Evolutionary conservation across 495 filamentous ascomycete species (phyloP).

Genomic region (Pseudevernia furfuracea): DNA sequence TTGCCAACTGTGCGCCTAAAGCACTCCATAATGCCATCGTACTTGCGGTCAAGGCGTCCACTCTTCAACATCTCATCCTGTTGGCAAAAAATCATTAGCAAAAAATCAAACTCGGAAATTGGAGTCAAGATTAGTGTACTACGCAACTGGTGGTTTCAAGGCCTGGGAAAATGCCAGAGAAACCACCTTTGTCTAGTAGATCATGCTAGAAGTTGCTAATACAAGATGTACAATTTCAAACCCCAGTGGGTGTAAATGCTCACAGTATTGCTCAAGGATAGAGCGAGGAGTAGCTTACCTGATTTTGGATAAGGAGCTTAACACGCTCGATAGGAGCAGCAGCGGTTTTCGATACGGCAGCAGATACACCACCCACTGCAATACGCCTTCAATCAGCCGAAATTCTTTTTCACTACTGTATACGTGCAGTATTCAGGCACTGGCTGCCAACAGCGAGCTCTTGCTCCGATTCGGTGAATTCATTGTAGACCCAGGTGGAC

Average conservation of each 20-base stretch:
- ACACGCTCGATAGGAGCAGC: slow-evolving; percentile 99
- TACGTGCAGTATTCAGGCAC: neutral
- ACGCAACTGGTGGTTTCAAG: neutral
- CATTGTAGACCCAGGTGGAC: neutral
- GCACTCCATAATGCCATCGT: slow-evolving; percentile 89
- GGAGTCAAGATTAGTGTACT: neutral
- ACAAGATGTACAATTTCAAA: neutral
- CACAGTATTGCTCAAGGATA: neutral
- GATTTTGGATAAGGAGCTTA: slow-evolving; percentile 99
- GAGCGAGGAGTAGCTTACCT: slow-evolving; percentile 56
- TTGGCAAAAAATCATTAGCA: slow-evolving; percentile 23
- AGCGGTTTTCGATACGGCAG: slow-evolving; percentile 99
- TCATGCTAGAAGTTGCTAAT: neutral
- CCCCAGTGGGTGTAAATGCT: neutral
- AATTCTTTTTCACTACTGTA: slow-evolving; percentile 16
- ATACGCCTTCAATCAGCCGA: slow-evolving; percentile 27
- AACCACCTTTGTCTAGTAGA: neutral
- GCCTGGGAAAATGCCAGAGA: neutral
- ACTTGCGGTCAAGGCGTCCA: slow-evolving; percentile 96
- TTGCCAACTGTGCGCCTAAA: slow-evolving; percentile 78
- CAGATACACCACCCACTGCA: slow-evolving; percentile 97
- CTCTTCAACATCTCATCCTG: slow-evolving; percentile 99
- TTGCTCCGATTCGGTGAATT: neutral
- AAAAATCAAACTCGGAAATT: neutral
- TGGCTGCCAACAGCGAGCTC: neutral